Evolutionary conservation across 2,329 filamentous ascomycete genomes (phyloP), one percentile per base, ranked within the genome.

Genomic region (Colletotrichum cereale): DNA sequence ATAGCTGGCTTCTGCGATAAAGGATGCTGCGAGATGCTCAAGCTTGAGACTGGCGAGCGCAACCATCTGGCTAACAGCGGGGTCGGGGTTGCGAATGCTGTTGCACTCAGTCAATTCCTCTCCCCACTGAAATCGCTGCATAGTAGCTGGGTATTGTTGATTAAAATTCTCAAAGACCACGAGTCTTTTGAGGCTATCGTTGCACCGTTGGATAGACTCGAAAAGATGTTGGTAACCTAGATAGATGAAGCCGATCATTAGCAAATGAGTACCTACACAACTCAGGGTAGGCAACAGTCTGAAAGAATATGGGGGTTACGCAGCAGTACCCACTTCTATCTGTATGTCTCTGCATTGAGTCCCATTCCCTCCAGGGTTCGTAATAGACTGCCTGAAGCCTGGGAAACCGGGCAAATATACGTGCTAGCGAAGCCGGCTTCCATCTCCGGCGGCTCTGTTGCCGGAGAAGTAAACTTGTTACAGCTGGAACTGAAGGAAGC

Each of bases 161-260:
- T 78, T 78, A 44, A 79, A 77, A 75, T 79, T 78, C 75, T 79
- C 78, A 61, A 80, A 80, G 72, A 79, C 40, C n/a, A 75, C 60
- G 16, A 75, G 66, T 71, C 60, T 77, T 67, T 77, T 73, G 52
- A 76, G 57, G 55, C 55, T 62, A 8, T 24, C 63, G 65, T 71
- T 73, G 42, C 12, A 62, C 29, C 10, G 18, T 26, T 38, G 55
- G 61, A 72, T 50, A 36, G 64, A 72, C 34, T 66, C n/a, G 2
- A 66, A 66, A 40, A 72, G 44, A 52, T 34, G 36, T 56, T 26
- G 26, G 29, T 68, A 62, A 24, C 7, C 57, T 66, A 40, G 11
- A 34, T 2, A 53, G 24, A 31, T 14, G 16, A 55, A 24, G 40
- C 2, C 10, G 10, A n/a, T 42, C 11, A 21, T 64, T 24, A 47